Evolutionary conservation across 345 rosid genomes (phyloP), one percentile per base, ranked within the genome.

Genomic region (Salix suchowensis): DNA sequence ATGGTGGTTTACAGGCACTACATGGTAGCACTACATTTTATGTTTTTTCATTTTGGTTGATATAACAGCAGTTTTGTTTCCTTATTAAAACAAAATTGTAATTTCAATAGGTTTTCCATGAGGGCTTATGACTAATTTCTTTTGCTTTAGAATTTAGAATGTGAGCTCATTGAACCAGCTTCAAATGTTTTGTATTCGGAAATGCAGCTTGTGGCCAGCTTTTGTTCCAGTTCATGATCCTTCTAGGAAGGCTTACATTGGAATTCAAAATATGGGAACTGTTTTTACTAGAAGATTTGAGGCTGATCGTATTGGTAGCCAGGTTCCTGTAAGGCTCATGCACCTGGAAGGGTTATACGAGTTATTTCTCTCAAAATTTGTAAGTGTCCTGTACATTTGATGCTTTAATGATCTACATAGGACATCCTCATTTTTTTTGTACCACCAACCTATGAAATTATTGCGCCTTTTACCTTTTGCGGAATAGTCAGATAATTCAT

Each of bases 211-310:
- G 84, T 94, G 95, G 97, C 95, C 99, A 67, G 97, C 91, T 74
- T 94, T 96, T 90, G 98, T 96, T 74, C 97, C 99, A 24, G 98
- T 96, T 78, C 98, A 92, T 62, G 97, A 89, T 84, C 97, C 97
- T 82, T 92, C 99, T 32, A 86, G 98, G 61, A 81, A 90, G 80
- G 92, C 99, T 71, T 91, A 86, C 84, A 91, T 92, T 77, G 98
- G 98, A 68, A 96, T 96, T 84, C 98, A 96, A 80, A 90, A 87
- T 69, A 89, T 91, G 96, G 97, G 97, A 72, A 92, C 97, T 82
- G 81, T 92, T 76, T 96, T 92, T 76, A 92, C 97, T 28, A 87
- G 97, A 85, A 92, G 97, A 82, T 96, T 90, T 79, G 98, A 94
- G 88, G 92, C 97, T 72, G 98, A 94, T 84, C 97, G 82, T 76